Percentiles rank a stretch among this genome's conserved stretches.
phyloP scores from a whole-genome alignment of 495 filamentous ascomycete genomes.

The Penicillium maclennaniae region DNA sequence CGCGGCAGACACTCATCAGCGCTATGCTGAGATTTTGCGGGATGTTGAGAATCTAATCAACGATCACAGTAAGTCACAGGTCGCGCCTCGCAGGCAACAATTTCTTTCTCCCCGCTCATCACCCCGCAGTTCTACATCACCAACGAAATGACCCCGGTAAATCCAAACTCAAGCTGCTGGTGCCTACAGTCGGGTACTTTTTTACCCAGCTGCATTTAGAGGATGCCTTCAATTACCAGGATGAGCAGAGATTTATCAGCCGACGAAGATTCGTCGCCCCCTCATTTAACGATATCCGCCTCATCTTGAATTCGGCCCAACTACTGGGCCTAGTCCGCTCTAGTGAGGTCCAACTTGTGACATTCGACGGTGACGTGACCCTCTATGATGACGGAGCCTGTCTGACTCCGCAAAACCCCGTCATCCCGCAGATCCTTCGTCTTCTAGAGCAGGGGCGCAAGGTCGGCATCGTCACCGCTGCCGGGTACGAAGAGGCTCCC shows the following conservation, averaged over 20 bases:
- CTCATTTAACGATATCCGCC: slow-evolving; percentile 93
- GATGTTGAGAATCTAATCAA: slow-evolving; percentile 90
- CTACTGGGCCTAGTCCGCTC: slow-evolving; percentile 72
- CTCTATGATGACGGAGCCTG: slow-evolving; percentile 91
- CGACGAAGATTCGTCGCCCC: slow-evolving; percentile 91
- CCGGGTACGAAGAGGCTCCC: slow-evolving; percentile 83
- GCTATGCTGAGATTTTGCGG: slow-evolving; percentile 92
- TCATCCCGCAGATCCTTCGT: slow-evolving; percentile 73
- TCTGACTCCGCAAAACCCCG: slow-evolving; percentile 66
- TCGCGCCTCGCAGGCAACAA: neutral
- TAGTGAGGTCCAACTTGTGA: slow-evolving; percentile 68
- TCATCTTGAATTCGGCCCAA: slow-evolving; percentile 93
- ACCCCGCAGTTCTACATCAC: slow-evolving; percentile 56
- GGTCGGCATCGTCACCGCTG: slow-evolving; percentile 94
- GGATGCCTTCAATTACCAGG: slow-evolving; percentile 88
- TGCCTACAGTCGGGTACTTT: slow-evolving; percentile 84
- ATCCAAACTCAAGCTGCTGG: slow-evolving; percentile 89
- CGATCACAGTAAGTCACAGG: slow-evolving; percentile 70
- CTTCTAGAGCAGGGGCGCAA: slow-evolving; percentile 59
- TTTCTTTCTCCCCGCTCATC: neutral
- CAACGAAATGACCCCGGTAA: slow-evolving; percentile 59
- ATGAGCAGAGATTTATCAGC: slow-evolving; percentile 78
- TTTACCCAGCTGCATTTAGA: slow-evolving; percentile 84
- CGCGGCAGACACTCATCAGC: slow-evolving; percentile 61
- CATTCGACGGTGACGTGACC: slow-evolving; percentile 97